Evolutionary conservation across 495 filamentous ascomycete species (phyloP).

Genomic region (Hyaloscypha bicolor): DNA sequence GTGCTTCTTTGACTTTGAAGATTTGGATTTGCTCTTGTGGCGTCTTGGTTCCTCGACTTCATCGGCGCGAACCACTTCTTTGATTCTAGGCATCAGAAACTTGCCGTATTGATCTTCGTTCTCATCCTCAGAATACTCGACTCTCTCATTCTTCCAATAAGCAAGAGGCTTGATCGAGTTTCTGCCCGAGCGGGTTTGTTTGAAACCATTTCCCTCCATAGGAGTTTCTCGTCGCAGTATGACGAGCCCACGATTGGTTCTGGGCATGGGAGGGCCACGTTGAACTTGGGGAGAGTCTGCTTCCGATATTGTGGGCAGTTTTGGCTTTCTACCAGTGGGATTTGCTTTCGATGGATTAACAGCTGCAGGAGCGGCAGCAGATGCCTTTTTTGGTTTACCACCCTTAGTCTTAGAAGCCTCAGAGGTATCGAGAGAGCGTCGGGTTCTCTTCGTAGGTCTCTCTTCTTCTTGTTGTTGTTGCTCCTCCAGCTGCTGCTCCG

Average conservation of each 20-base stretch:
- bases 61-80: constrained; percentile 75
- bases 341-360: constrained; percentile 18
- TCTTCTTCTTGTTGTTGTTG: constrained; percentile 23
- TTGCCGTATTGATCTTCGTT: constrained; percentile 44
- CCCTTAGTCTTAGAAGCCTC: constrained; percentile 4
- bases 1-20: constrained; percentile 20
- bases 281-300: constrained; percentile 39
- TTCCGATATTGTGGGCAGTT: constrained; percentile 25
- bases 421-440: constrained; percentile 32
- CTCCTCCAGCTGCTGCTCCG: constrained; percentile 8
- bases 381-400: constrained; percentile 7
- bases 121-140: constrained; percentile 64
- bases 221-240: constrained; percentile 72
- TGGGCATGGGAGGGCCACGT: constrained; percentile 53
- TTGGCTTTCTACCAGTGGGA: constrained; percentile 9
- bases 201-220: constrained; percentile 45
- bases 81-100: constrained; percentile 65
- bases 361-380: not conserved
- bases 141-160: constrained; percentile 83
- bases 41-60: constrained; percentile 47
- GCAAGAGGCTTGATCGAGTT: constrained; percentile 73
- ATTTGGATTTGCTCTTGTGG: constrained; percentile 13
- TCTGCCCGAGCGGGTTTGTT: constrained; percentile 55
- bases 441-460: constrained; percentile 37
- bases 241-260: constrained; percentile 62